Base-by-base conservation (phyloP, 1,139 yeast genomes). In the Pneumocystis canis region DNA sequence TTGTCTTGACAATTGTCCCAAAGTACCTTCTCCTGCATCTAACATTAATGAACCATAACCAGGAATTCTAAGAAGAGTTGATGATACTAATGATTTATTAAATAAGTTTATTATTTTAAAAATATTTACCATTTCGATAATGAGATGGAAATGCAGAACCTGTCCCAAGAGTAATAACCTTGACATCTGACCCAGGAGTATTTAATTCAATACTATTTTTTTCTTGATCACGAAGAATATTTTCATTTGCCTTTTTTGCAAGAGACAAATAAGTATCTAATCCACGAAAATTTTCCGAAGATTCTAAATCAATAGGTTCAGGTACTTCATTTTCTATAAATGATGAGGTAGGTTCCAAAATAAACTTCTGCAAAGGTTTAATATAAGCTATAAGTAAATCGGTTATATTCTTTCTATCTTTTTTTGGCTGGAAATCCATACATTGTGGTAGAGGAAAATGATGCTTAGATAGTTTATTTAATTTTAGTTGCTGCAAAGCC, bases 1-100 rank as follows among this genome's bases (percentile, higher is more conserved):
- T 63, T 82, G 77, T 68, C 97, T 80, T 58, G 77, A 73, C 67
- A 94, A 73, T 0, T 88, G 76, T 0, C 96, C 96, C 37, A 86
- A 70, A 0, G 97, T 89, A 64, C 89, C 90, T 72, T 94, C 99
- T 28, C 99, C 99, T 20, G 94, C 95, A 75, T 94, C 98, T 60
- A 94, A 75, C 32, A 94, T 70, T n/a, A 74, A 64, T 18, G 68
- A 64, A n/a, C 59, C 60, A 16, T 35, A 25, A 16, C 58, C 60
- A 5, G 30, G 37, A 25, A 35, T 39, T 6, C 59, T 57, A 20
- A 63, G 20, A 35, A 58, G 47, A 11, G 64, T 64, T 7, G 63
- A 64, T 3, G 64, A 58, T 11, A 63, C 66, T 47, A 47, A 47
- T 25, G 2, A 25, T 25, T 47, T 6, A 11, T 47, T 28, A 47